Conservation (phyloP, 495 filamentous ascomycete genomes). For the Xylaria telfairii region DNA sequence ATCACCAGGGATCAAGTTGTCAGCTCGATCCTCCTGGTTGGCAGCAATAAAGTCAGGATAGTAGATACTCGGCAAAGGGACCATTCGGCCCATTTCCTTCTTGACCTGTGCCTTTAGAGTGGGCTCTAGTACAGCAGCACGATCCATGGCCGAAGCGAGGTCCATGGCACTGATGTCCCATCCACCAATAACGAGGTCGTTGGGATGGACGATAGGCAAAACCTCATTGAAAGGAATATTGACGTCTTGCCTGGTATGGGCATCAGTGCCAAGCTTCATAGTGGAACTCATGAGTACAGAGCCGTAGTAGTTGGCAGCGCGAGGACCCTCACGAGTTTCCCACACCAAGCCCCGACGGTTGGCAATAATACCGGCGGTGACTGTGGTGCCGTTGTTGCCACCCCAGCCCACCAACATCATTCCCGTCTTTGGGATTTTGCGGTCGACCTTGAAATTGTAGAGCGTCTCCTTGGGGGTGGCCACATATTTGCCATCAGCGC, state of each 20-base stretch:
- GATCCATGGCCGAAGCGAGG: conserved; percentile 92
- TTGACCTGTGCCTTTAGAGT: conserved; percentile 84
- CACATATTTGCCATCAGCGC: conserved; percentile 76
- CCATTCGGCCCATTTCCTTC: conserved; percentile 91
- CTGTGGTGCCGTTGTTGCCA: conserved; percentile 97
- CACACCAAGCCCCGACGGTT: conserved; percentile 86
- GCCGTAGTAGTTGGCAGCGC: conserved; percentile 93
- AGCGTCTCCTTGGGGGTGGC: conserved; percentile 86
- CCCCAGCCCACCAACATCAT: conserved; percentile 98
- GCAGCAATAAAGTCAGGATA: conserved; percentile 99
- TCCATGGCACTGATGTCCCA: conserved; percentile 96
- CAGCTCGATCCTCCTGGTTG: conserved; percentile 96
- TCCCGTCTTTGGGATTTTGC: conserved; percentile 89
- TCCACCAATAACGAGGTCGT: conserved; percentile 92
- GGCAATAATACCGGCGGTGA: conserved; percentile 96
- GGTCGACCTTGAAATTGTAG: conserved; percentile 98
- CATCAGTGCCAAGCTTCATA: conserved; percentile 90
- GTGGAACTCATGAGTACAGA: conserved; percentile 97
- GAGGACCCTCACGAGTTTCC: conserved; percentile 90
- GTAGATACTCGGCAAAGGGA: conserved; percentile 93
- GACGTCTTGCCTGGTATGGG: conserved; percentile 84
- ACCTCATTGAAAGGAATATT: conserved; percentile 96
- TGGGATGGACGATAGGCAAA: conserved; percentile 96
- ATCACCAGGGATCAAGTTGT: conserved; percentile 83
- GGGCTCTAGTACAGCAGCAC: conserved; percentile 92